Evolutionary conservation across 306 rosid species (phyloP).

Genomic region (Lupinus albus): DNA sequence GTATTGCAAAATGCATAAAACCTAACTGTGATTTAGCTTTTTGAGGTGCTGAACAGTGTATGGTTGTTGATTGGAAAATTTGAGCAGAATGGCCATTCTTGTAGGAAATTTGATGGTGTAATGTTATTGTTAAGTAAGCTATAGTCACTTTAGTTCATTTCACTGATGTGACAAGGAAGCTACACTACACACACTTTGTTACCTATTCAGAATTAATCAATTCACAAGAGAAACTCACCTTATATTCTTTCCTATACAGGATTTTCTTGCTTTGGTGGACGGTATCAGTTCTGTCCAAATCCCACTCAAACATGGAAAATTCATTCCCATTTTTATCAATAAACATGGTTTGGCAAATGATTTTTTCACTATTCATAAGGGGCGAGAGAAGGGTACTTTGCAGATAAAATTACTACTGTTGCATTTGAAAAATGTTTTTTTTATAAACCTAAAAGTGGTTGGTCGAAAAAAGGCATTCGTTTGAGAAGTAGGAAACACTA

Average conservation of each 20-base stretch:
- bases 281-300: background rate
- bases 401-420: too few species aligned
- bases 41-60: conserved; percentile 5
- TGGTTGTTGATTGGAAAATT: conserved; percentile 33
- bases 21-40: conserved; percentile 23
- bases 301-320: background rate
- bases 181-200: conserved; percentile 19
- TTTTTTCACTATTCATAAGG: too few species aligned
- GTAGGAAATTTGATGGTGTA: conserved; percentile 41
- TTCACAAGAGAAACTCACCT: background rate
- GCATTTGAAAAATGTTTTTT: too few species aligned
- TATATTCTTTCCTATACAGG: background rate
- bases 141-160: background rate
- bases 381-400: too few species aligned
- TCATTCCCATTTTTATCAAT: too few species aligned
- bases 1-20: conserved; percentile 24
- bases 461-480: too few species aligned
- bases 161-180: conserved; percentile 28
- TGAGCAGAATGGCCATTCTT: conserved; percentile 16
- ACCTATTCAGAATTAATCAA: conserved; percentile 26
- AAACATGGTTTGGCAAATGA: too few species aligned
- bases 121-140: conserved; percentile 15
- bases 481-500: too few species aligned
- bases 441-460: too few species aligned
- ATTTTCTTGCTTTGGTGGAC: background rate